A percentile compares a stretch with the other conserved stretches of the same genome.
phyloP scores from a whole-genome alignment of 371 early-diverging fungal species.

The Rhizopus delemar region DNA sequence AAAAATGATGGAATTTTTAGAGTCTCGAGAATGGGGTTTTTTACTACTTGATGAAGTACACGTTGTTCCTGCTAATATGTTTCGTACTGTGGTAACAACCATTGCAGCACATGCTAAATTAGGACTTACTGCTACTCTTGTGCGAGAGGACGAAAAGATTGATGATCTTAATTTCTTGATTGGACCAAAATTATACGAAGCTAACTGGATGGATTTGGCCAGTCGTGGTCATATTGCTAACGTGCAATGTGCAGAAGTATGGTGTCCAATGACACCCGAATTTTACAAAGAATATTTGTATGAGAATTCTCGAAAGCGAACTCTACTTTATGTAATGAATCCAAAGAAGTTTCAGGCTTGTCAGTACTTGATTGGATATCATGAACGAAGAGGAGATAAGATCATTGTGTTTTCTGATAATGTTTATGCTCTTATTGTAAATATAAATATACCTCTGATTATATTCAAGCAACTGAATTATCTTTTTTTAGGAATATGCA shows the following conservation, averaged over 20 bases:
- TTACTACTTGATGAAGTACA: conserved; percentile 99
- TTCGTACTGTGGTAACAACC: conserved; percentile 93
- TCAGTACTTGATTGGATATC: conserved; percentile 95
- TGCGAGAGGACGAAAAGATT: conserved; percentile 99
- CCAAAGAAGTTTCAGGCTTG: conserved; percentile 98
- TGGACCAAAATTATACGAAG: conserved; percentile 99
- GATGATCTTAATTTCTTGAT: conserved; percentile 98
- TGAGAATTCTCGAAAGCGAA: conserved; percentile 74
- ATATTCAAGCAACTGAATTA: background rate
- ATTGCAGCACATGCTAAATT: conserved; percentile 98
- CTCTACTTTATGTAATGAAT: conserved; percentile 96
- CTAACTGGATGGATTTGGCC: conserved; percentile 99
- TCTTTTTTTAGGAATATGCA: conserved; percentile 77
- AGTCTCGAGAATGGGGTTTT: conserved; percentile 97
- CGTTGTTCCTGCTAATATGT: conserved; percentile 99
- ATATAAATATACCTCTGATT: conserved; percentile 1
- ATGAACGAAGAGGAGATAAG: conserved; percentile 97
- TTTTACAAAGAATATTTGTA: conserved; percentile 96
- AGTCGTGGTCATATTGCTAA: conserved; percentile 98
- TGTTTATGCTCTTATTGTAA: conserved; percentile 93
- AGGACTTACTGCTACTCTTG: conserved; percentile 96
- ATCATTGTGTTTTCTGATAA: conserved; percentile 99
- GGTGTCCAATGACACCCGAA: conserved; percentile 99
- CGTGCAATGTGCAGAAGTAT: conserved; percentile 99
- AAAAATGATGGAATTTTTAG: conserved; percentile 96